These are phyloP conservation scores for Logfia minima DNA, from an alignment of 129 eudicot species.

Conservation along the genomic window DNA sequence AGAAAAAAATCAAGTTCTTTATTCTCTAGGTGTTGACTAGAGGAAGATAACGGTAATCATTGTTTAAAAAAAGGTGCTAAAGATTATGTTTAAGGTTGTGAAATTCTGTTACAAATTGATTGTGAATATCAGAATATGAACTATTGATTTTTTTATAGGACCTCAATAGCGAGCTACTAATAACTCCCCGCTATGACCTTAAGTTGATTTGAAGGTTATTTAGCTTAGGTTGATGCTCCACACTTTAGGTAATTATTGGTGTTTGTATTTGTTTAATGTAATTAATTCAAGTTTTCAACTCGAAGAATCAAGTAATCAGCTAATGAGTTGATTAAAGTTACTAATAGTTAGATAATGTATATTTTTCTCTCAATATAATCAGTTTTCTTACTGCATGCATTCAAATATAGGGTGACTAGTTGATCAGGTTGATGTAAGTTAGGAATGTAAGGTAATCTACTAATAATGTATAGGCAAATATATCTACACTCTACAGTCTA, in stretches of 20 bases:
- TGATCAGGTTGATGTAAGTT: not conserved
- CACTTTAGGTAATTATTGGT: not conserved
- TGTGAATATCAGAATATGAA: too few relatives aligned
- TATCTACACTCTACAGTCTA: not conserved
- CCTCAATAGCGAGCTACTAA: not conserved
- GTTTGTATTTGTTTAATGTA: not conserved
- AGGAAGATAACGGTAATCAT: not conserved
- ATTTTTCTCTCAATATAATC: conserved; percentile 18
- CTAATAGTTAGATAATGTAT: not conserved
- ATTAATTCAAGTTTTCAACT: not conserved
- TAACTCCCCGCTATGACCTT: not conserved
- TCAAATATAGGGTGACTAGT: not conserved
- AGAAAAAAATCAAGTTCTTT: not conserved
- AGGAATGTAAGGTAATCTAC: conserved; percentile 2
- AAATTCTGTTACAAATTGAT: not conserved
- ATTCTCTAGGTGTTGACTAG: not conserved
- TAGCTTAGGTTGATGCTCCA: not conserved
- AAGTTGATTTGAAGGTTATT: not conserved
- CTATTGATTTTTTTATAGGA: too few relatives aligned
- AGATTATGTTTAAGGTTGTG: conserved; percentile 2
- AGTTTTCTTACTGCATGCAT: not conserved
- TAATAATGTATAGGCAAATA: not conserved
- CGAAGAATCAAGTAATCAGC: not conserved
- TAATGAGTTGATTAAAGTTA: not conserved
- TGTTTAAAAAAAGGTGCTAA: not conserved